Base-by-base conservation (phyloP, 768 basidiomycete species). In the Lactarius hatsudake region DNA sequence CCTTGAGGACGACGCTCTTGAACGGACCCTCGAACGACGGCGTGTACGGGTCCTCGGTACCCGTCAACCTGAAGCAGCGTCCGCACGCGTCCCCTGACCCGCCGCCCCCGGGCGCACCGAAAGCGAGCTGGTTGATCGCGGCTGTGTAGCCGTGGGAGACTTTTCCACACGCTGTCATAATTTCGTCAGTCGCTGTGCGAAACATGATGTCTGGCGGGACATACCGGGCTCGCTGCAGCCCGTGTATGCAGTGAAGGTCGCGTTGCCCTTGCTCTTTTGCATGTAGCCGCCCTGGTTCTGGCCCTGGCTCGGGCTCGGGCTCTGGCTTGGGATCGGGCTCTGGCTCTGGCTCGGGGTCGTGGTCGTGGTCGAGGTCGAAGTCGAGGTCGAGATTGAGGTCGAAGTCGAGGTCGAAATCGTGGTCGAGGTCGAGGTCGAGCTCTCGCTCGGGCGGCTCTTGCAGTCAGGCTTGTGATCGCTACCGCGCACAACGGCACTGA, bases 21-120 rank as follows among this genome's bases (percentile, higher is more conserved):
- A 85, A 85, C n/a, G 85, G 83, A 8, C 83, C 85, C 20, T 77
- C 73, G 73, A 71, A 85, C 0, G 75, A 64, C 1, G 84, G 83
- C 30, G 83, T 82, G 76, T 77, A 86, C 30, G 86, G 86, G 73
- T 86, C 85, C 17, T 73, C 65, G n/a, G 73, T 78, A 48, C 79
- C 84, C 1, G 85, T 84, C 61, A 87, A 56, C n/a, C 79, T 75
- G 73, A 87, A 87, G 78, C 86, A 87, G 45, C 86, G 83, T 17
- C 86, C 86, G 68, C 86, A 87, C 12, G 83, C 86, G 73, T 86
- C 86, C n/a, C 86, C 86, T 3, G 83, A 75, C 8, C 85, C 85
- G 0, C 75, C 36, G 0, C 84, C 84, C 20, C 84, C 82, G 18
- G 74, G 62, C 5, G 83, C 77, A 45, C 86, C 86, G 64, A 84